Conservation (phyloP, 139 green algal genomes). For the Spirogloea muscicola region DNA sequence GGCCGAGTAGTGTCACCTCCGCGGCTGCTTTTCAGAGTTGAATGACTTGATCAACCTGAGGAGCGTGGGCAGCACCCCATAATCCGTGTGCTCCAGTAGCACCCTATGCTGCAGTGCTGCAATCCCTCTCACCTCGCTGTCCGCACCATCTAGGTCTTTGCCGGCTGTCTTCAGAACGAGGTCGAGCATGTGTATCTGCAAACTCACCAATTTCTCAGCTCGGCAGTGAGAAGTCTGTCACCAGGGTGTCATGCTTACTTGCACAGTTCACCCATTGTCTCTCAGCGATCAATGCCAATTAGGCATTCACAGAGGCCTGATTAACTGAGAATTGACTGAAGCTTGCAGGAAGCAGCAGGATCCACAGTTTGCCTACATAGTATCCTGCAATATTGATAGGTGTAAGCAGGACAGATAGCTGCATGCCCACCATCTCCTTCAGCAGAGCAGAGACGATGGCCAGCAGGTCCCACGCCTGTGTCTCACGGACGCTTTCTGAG, state of each 20-base stretch:
- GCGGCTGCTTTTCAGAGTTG: constrained; percentile 19
- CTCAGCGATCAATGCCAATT: too few species aligned
- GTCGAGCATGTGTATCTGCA: constrained; percentile 22
- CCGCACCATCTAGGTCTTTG: not conserved
- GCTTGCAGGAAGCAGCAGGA: too few species aligned
- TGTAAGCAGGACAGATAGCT: too few species aligned
- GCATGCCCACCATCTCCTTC: constrained; percentile 30
- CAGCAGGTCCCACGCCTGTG: not conserved
- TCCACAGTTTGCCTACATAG: too few species aligned
- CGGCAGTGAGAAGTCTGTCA: too few species aligned
- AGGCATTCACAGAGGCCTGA: too few species aligned
- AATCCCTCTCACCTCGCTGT: not conserved
- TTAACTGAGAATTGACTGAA: too few species aligned
- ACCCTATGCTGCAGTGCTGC: constrained; percentile 5
- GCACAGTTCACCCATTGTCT: too few species aligned
- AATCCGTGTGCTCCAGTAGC: constrained; percentile 18
- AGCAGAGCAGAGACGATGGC: not conserved
- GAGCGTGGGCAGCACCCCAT: constrained; percentile 4
- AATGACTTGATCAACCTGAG: constrained; percentile 2
- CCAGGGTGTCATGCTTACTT: too few species aligned
- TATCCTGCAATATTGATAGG: too few species aligned
- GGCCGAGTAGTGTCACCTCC: not conserved
- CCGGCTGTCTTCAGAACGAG: constrained; percentile 9
- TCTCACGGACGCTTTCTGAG: constrained; percentile 1
- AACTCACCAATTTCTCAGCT: not conserved